Evolutionary conservation across 2,329 filamentous ascomycete species (phyloP).

Genomic region (Monosporascus sp.): DNA sequence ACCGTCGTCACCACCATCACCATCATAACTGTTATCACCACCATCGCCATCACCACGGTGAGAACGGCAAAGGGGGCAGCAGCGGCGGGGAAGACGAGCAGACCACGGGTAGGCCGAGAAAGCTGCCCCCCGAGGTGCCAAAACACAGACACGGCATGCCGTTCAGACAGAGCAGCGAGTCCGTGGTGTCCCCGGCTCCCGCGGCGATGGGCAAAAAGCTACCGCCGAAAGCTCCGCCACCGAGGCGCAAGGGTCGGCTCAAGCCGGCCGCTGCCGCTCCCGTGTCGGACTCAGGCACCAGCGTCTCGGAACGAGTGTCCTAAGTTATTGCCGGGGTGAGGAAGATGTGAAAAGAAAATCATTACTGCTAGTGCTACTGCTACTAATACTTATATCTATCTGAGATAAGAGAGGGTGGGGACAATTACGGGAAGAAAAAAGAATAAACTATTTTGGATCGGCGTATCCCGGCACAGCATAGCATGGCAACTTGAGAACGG

Average conservation of each 20-base stretch:
- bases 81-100: no score
- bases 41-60: background rate
- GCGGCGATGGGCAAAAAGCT: constrained; percentile 20
- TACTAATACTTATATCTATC: background rate
- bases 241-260: constrained; percentile 38
- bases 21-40: background rate
- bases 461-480: no score
- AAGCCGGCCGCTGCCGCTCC: constrained; percentile 19
- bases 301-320: constrained; percentile 12
- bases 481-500: no score
- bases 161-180: constrained; percentile 16
- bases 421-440: no score
- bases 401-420: background rate
- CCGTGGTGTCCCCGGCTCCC: constrained; percentile 6
- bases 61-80: no score
- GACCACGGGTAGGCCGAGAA: constrained; percentile 33
- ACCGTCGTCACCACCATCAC: background rate
- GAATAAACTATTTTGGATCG: no score
- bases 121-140: constrained; percentile 48
- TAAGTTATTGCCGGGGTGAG: background rate
- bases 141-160: constrained; percentile 51
- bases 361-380: background rate
- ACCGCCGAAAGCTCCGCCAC: constrained; percentile 29
- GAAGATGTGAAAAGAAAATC: no score
- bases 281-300: constrained; percentile 15